Percentiles rank a stretch among this genome's conserved stretches.
These are phyloP conservation scores for Amaranthus hypochondriacus DNA, from an alignment of 148 eudicot species.

Conservation along the genomic window DNA sequence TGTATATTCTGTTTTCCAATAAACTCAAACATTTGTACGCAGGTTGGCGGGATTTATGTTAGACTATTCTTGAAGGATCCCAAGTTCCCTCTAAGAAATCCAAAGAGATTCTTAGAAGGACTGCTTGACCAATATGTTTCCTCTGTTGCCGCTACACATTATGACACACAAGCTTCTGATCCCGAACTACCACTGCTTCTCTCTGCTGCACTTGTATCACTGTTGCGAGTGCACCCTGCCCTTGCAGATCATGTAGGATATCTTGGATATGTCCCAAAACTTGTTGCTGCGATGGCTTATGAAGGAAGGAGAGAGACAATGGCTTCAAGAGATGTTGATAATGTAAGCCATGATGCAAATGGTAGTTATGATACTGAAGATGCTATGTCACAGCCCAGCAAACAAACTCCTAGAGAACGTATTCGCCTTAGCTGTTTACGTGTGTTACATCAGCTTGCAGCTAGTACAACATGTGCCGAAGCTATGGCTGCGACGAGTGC, in stretches of 20 bases:
- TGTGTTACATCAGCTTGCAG: slow-evolving; percentile 96
- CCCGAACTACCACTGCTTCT: slow-evolving; percentile 93
- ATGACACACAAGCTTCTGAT: slow-evolving; percentile 70
- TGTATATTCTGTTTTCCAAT: slow-evolving; percentile 4
- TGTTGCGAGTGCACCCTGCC: slow-evolving; percentile 92
- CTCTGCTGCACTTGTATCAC: slow-evolving; percentile 93
- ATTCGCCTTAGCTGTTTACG: slow-evolving; percentile 98
- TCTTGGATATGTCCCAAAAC: slow-evolving; percentile 97
- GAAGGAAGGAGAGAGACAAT: slow-evolving; percentile 94
- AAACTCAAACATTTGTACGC: slow-evolving; percentile 23
- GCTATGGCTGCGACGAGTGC: slow-evolving; percentile 99
- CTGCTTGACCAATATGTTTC: slow-evolving; percentile 95
- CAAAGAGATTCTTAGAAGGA: slow-evolving; percentile 93
- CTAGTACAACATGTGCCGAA: slow-evolving; percentile 98
- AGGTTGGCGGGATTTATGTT: slow-evolving; percentile 98
- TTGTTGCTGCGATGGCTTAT: slow-evolving; percentile 92
- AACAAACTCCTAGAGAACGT: slow-evolving; percentile 90
- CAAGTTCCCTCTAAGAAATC: slow-evolving; percentile 92
- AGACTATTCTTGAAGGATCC: slow-evolving; percentile 96
- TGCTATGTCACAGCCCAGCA: slow-evolving; percentile 38
- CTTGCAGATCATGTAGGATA: slow-evolving; percentile 99
- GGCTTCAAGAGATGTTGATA: slow-evolving; percentile 59
- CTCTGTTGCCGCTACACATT: slow-evolving; percentile 87
- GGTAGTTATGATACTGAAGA: slow-evolving; percentile 50
- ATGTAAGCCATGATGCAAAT: slow-evolving; percentile 34